phyloP scores from a whole-genome alignment of 2,329 filamentous ascomycete genomes.

The Chaetomium sp. region DNA sequence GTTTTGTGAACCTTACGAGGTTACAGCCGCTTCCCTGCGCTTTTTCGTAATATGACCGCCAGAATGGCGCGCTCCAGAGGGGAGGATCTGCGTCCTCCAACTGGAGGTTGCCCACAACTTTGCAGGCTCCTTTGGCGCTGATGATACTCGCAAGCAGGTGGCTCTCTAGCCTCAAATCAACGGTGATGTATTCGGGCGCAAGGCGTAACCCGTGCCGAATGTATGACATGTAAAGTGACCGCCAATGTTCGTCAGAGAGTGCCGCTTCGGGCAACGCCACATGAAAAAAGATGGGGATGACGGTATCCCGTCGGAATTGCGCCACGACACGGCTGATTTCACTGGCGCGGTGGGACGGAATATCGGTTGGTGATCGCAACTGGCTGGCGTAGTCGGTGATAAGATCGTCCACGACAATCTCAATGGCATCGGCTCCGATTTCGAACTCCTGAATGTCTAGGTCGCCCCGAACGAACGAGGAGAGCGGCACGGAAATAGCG shows the following conservation, averaged over 20 bases:
- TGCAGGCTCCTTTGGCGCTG: conserved; percentile 43
- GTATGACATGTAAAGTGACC: conserved; percentile 55
- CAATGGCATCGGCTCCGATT: conserved; percentile 67
- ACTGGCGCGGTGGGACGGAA: conserved; percentile 44
- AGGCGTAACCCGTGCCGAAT: conserved; percentile 62
- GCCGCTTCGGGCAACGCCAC: conserved; percentile 44
- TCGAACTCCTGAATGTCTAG: conserved; percentile 67
- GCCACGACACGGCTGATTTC: conserved; percentile 62
- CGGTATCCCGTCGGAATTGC: conserved; percentile 62
- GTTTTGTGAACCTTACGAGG: conserved; percentile 62
- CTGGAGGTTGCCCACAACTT: conserved; percentile 62
- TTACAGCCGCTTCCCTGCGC: conserved; percentile 62
- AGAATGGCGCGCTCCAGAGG: conserved; percentile 58
- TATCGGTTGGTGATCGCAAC: conserved; percentile 25
- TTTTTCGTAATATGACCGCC: conserved; percentile 59
- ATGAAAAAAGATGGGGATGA: conserved; percentile 61
- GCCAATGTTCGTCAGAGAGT: conserved; percentile 33
- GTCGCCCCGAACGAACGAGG: conserved; percentile 54
- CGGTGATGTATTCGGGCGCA: conserved; percentile 62
- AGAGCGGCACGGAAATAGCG: conserved; percentile 63
- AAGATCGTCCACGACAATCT: conserved; percentile 56
- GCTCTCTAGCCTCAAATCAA: conserved; percentile 62
- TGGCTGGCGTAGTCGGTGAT: conserved; percentile 29
- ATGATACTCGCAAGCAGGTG: conserved; percentile 54
- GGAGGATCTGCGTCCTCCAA: conserved; percentile 44